phyloP scores from a whole-genome alignment of 1,139 yeast genomes.

The Kodamaea fungicola region DNA sequence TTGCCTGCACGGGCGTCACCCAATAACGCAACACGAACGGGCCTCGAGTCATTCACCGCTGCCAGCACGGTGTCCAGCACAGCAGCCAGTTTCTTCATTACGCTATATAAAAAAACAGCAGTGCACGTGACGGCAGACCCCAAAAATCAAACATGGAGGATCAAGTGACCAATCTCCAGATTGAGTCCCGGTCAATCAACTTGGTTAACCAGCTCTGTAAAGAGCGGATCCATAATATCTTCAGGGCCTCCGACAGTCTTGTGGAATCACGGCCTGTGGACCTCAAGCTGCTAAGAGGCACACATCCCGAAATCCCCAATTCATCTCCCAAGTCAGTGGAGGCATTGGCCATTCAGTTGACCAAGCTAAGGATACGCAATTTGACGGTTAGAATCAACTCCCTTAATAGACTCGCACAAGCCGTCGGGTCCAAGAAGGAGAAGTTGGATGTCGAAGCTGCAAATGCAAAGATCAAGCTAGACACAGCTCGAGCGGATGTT shows the following conservation, averaged over 20 bases:
- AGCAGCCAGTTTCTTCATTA: constrained; percentile 1
- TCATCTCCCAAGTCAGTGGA: constrained; percentile 29
- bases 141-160: not conserved
- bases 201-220: constrained; percentile 17
- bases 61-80: constrained; percentile 1
- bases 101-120: not conserved
- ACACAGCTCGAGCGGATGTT: not conserved
- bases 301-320: constrained; percentile 17
- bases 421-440: constrained; percentile 3
- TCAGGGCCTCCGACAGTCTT: constrained; percentile 16
- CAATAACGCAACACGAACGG: constrained; percentile 53
- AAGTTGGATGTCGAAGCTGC: constrained; percentile 2
- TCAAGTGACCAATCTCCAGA: constrained; percentile 7
- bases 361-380: constrained; percentile 35
- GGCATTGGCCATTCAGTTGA: constrained; percentile 39
- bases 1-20: constrained; percentile 56
- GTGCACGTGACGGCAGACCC: too few species aligned
- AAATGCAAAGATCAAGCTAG: not conserved
- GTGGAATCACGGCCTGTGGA: constrained; percentile 5
- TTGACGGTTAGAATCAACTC: constrained; percentile 21
- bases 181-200: constrained; percentile 10
- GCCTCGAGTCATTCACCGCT: constrained; percentile 26
- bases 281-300: constrained; percentile 10
- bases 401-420: constrained; percentile 14
- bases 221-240: constrained; percentile 27